phyloP scores from a whole-genome alignment of 345 rosid species.

The Angophora floribunda region DNA sequence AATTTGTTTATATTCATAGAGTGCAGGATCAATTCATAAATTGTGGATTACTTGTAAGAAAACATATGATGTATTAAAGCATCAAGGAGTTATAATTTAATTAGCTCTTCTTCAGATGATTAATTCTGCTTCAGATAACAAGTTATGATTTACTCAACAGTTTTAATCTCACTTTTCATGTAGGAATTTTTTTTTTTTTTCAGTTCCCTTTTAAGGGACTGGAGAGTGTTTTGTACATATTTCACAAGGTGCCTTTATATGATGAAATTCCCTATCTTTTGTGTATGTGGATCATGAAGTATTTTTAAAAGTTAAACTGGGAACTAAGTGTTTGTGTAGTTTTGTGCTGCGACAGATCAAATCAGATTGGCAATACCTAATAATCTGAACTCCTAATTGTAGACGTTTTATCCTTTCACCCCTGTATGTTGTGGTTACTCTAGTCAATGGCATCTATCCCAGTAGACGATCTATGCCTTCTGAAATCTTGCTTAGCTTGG shows the following conservation, averaged over 20 bases:
- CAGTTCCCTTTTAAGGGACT: neutral
- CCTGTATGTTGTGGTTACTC: neutral
- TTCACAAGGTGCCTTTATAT: neutral
- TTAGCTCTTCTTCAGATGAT: neutral
- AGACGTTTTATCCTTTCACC: neutral
- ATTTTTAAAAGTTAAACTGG: neutral
- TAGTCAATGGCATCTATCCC: neutral
- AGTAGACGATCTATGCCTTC: neutral
- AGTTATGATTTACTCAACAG: neutral
- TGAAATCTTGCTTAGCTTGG: neutral
- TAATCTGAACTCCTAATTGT: neutral
- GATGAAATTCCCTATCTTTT: neutral
- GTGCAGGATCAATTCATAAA: neutral
- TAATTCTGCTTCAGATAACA: neutral
- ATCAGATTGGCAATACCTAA: neutral
- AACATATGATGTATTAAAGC: neutral
- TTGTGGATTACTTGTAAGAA: neutral
- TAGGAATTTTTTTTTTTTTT: neutral
- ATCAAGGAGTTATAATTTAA: neutral
- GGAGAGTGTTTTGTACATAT: neutral
- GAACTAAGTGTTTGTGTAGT: neutral
- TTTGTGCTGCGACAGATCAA: neutral
- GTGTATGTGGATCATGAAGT: neutral
- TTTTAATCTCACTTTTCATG: neutral
- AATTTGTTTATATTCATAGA: neutral